These are phyloP conservation scores for Pseudogymnoascus sp. DNA, from an alignment of 2,329 filamentous ascomycete species.

Conservation along the genomic window DNA sequence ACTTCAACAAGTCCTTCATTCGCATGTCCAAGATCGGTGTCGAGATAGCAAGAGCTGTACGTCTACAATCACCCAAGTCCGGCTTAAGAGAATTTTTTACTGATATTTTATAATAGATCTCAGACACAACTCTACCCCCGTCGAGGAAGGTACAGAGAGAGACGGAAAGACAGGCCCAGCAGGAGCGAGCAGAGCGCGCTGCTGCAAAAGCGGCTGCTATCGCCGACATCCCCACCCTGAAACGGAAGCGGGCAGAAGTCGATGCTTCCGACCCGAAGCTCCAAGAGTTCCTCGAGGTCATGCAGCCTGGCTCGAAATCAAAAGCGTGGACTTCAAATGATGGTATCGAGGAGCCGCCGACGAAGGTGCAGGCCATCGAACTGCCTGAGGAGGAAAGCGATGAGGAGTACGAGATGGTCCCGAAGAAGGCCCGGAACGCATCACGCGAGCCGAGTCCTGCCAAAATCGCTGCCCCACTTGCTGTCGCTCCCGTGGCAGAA, in stretches of 20 bases:
- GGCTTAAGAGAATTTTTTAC: background rate
- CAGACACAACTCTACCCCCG: conserved; percentile 29
- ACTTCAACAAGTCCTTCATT: conserved; percentile 93
- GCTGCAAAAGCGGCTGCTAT: conserved; percentile 26
- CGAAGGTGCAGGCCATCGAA: conserved; percentile 34
- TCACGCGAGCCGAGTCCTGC: conserved; percentile 10
- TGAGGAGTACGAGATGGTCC: conserved; percentile 65
- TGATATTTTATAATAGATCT: conserved; percentile 20
- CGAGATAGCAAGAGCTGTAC: conserved; percentile 76
- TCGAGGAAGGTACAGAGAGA: conserved; percentile 32
- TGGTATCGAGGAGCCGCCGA: conserved; percentile 31
- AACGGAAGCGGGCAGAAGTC: conserved; percentile 57
- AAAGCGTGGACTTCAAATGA: conserved; percentile 54
- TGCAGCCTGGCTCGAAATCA: conserved; percentile 59
- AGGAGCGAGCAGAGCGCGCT: conserved; percentile 16
- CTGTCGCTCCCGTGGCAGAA: conserved; percentile 1
- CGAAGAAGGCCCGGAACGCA: conserved; percentile 39
- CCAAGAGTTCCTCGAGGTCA: conserved; percentile 76
- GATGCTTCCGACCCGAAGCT: conserved; percentile 68
- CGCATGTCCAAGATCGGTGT: conserved; percentile 92
- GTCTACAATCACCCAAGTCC: conserved; percentile 21
- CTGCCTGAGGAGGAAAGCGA: conserved; percentile 55
- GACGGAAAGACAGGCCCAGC: conserved; percentile 24
- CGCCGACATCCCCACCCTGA: conserved; percentile 40
- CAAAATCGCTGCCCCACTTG: conserved; percentile 1